phyloP scores from a whole-genome alignment of 2,329 filamentous ascomycete genomes.

The Aureobasidium sp. region DNA sequence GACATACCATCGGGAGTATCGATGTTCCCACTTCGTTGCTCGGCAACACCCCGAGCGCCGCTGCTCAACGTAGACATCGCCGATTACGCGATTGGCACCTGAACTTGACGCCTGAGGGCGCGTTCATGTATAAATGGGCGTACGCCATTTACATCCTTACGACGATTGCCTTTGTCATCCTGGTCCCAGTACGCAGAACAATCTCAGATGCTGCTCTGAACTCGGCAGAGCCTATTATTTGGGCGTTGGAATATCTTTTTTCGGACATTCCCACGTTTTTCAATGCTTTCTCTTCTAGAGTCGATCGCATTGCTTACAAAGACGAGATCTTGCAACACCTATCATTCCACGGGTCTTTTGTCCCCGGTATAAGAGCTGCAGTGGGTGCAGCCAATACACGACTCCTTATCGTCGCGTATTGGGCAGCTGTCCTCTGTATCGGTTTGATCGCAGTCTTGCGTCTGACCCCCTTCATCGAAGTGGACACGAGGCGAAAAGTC shows the following conservation, averaged over 20 bases:
- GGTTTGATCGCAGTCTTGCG: conserved; percentile 70
- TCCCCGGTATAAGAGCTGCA: conserved; percentile 52
- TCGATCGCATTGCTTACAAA: conserved; percentile 15
- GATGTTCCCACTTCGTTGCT: conserved; percentile 8
- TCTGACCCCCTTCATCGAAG: conserved; percentile 77
- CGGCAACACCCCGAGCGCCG: background rate
- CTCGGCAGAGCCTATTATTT: conserved; percentile 76
- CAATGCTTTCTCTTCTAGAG: conserved; percentile 24
- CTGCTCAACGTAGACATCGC: background rate
- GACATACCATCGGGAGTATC: conserved; percentile 13
- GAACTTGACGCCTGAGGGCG: conserved; percentile 72
- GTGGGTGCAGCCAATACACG: conserved; percentile 75
- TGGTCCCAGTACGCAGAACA: conserved; percentile 64
- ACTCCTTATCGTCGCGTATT: conserved; percentile 71
- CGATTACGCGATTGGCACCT: conserved; percentile 53
- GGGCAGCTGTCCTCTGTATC: conserved; percentile 57
- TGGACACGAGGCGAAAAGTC: conserved; percentile 92
- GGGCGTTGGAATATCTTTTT: conserved; percentile 84
- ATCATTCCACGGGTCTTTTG: conserved; percentile 27
- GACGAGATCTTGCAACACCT: conserved; percentile 12
- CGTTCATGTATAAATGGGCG: conserved; percentile 67
- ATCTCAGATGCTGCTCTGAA: conserved; percentile 61
- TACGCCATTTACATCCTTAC: conserved; percentile 76
- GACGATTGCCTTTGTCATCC: conserved; percentile 57
- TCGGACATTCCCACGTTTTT: conserved; percentile 60